Conservation (phyloP, 2,329 filamentous ascomycete genomes). For the Aspergillus brunneoviolaceus region DNA sequence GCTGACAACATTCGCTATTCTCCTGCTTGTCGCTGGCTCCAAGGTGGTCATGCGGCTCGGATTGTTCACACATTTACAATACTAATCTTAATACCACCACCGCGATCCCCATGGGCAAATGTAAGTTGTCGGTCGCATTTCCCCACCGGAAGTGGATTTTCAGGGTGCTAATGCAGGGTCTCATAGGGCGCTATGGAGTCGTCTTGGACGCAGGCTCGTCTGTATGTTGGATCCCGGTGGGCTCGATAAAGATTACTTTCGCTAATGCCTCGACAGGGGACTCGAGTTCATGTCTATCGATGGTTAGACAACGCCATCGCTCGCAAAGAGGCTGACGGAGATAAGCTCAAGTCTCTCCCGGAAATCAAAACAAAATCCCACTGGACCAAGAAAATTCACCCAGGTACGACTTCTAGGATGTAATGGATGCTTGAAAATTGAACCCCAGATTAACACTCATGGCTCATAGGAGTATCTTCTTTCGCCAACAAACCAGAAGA, state of each 20-base stretch:
- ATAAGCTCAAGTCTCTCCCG: constrained; percentile 69
- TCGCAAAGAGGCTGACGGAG: constrained; percentile 57
- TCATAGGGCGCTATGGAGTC: constrained; percentile 73
- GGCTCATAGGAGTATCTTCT: constrained; percentile 67
- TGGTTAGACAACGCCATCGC: constrained; percentile 79
- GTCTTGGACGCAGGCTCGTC: constrained; percentile 98
- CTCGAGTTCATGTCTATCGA: constrained; percentile 88
- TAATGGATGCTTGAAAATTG: neutral
- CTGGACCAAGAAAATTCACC: constrained; percentile 92
- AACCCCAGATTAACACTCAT: neutral
- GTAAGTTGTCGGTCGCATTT: constrained; percentile 25
- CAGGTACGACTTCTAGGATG: constrained; percentile 55
- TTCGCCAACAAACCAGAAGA: constrained; percentile 75
- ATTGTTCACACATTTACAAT: constrained; percentile 17
- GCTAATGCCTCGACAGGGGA: constrained; percentile 57
- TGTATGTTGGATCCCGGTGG: constrained; percentile 41
- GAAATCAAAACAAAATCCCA: constrained; percentile 78
- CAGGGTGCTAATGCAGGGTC: constrained; percentile 1
- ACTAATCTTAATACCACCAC: constrained; percentile 4
- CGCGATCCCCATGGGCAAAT: constrained; percentile 44
- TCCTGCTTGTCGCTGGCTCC: constrained; percentile 9
- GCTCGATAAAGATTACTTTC: neutral
- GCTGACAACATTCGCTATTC: neutral
- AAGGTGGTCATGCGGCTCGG: constrained; percentile 31
- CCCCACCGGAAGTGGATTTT: neutral